Base-by-base conservation (phyloP, 208 protist species). In the Angomonas deanei region DNA sequence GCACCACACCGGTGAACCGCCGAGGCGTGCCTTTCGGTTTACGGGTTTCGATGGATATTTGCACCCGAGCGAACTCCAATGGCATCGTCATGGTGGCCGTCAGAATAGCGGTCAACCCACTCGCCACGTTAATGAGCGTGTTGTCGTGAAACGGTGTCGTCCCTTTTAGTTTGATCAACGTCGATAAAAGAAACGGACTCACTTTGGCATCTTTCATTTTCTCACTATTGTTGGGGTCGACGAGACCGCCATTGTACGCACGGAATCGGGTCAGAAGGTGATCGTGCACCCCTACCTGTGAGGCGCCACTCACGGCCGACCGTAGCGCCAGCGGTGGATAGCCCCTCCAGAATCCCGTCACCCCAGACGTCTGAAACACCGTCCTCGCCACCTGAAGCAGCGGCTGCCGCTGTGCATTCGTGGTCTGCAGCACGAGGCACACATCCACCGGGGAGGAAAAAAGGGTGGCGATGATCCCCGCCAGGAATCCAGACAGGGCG, bases 201-300 rank as follows among this genome's bases (percentile, higher is more conserved):
- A n/a, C n/a, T n/a, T n/a, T n/a, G n/a, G n/a, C n/a, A n/a, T n/a
- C n/a, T n/a, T n/a, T n/a, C n/a, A n/a, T n/a, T n/a, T n/a, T n/a
- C n/a, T n/a, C n/a, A n/a, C n/a, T n/a, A n/a, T n/a, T n/a, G 68
- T 21, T n/a, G n/a, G n/a, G n/a, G n/a, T n/a, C n/a, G n/a, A n/a
- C 30, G 21, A 72, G 68, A n/a, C 27, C 3, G 26, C 34, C 55
- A 55, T 95, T 95, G 38, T 57, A 59, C 8, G 48, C 53, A 39
- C 86, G 80, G 46, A 92, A 72, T 38, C 63, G 80, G 10, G 84
- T 90, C 54, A 94, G 65, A 59, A 91, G 75, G 68, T 97, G 93
- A 57, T 97, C 93, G 66, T 97, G 92, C 57, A 94, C 88, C 30
- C 83, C 89, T 24, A 97, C 91, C 77, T 96, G 91, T 60, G 81